Percentiles rank a stretch among this genome's conserved stretches.
Evolutionary conservation across 176 grass and related monocot genomes (phyloP).

Genomic region (Carex scoparia): DNA sequence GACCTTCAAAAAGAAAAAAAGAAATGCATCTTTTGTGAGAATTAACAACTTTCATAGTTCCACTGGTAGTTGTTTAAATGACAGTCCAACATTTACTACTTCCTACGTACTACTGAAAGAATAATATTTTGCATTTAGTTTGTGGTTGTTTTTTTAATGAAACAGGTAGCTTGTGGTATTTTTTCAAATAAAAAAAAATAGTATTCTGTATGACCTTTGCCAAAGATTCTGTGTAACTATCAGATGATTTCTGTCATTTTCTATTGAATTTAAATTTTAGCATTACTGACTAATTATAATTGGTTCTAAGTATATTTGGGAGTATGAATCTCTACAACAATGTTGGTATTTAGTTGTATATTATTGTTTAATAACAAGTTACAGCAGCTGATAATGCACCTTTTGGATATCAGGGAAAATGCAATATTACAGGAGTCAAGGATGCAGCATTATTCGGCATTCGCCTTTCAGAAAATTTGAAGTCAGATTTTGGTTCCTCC

Average conservation of each 20-base stretch:
- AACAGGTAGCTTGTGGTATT: no score
- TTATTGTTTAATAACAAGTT: neutral
- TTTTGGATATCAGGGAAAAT: neutral
- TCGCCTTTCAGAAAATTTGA: conserved; percentile 46
- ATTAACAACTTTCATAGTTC: neutral
- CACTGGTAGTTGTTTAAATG: neutral
- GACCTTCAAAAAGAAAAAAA: no score
- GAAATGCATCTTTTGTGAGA: neutral
- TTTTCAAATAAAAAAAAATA: no score
- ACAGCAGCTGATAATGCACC: neutral
- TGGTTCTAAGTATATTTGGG: neutral
- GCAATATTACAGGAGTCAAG: conserved; percentile 39
- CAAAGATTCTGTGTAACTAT: neutral
- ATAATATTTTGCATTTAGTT: no score
- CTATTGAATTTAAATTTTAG: neutral
- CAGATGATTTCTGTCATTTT: neutral
- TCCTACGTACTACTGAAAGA: no score
- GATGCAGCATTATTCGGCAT: conserved; percentile 57
- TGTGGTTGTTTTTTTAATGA: no score
- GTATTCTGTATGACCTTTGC: neutral
- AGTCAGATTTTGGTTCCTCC: conserved; percentile 35
- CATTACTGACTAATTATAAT: neutral
- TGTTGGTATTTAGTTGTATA: neutral
- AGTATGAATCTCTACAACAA: neutral
- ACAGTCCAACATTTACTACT: neutral